Percentiles rank a stretch among this genome's conserved stretches.
These are phyloP conservation scores for Trypanosoma platydactyli DNA, from an alignment of 208 protist species.

Conservation along the genomic window DNA sequence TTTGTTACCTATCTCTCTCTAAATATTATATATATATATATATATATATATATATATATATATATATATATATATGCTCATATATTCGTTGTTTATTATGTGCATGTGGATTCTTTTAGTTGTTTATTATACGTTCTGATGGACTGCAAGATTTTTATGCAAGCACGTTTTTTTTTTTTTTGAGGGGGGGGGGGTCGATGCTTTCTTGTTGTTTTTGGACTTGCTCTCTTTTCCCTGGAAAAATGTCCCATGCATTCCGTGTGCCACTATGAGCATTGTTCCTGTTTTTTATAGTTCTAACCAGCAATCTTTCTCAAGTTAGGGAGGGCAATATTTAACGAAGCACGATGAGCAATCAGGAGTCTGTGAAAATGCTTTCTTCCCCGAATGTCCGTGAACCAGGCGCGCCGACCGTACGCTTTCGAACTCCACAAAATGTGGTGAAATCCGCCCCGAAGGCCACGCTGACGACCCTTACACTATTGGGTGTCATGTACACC, in stretches of 20 bases:
- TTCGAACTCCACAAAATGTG: constrained; percentile 47
- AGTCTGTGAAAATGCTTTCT: not conserved
- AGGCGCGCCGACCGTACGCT: constrained; percentile 66
- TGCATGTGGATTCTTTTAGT: too few relatives aligned
- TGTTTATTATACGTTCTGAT: too few relatives aligned
- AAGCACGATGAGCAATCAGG: not conserved
- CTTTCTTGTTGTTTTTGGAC: too few relatives aligned
- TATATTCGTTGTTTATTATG: not conserved
- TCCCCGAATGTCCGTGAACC: not conserved
- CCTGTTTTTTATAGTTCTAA: too few relatives aligned
- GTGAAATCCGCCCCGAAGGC: constrained; percentile 59
- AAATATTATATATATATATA: not conserved
- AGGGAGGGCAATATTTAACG: not conserved
- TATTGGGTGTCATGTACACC: constrained; percentile 91
- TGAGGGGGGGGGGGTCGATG: too few relatives aligned
- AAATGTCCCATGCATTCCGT: too few relatives aligned
- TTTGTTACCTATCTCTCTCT: constrained; percentile 12
- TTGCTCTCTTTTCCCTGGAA: too few relatives aligned
- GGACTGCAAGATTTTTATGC: too few relatives aligned
- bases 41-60: constrained; percentile 22
- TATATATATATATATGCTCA: not conserved
- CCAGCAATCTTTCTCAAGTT: too few relatives aligned
- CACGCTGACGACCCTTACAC: constrained; percentile 74
- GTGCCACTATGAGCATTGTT: too few relatives aligned
- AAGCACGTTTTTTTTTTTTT: too few relatives aligned